phyloP scores from a whole-genome alignment of 2,329 filamentous ascomycete genomes.

The Geoglossum cookeanum region DNA sequence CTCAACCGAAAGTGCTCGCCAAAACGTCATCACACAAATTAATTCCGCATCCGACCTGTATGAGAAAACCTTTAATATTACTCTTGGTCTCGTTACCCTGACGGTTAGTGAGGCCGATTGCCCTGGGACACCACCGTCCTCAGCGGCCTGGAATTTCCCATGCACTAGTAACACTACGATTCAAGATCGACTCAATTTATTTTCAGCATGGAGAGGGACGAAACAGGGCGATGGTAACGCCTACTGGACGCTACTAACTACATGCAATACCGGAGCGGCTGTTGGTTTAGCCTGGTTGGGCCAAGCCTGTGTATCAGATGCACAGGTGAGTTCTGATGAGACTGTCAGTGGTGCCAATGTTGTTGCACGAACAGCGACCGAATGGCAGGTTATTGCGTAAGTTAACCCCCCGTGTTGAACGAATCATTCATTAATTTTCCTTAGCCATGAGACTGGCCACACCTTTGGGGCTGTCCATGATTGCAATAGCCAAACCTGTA shows the following conservation, averaged over 20 bases:
- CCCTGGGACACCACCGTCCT: slow-evolving; percentile 44
- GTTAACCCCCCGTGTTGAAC: slow-evolving; percentile 4
- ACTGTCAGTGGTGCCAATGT: slow-evolving; percentile 77
- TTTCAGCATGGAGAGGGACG: slow-evolving; percentile 72
- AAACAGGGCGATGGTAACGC: slow-evolving; percentile 56
- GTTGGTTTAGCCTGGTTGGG: slow-evolving; percentile 90
- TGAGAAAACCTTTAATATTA: slow-evolving; percentile 86
- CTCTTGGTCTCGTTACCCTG: slow-evolving; percentile 71
- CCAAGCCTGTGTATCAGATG: slow-evolving; percentile 51
- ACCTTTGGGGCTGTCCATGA: slow-evolving; percentile 95
- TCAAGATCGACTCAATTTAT: slow-evolving; percentile 61
- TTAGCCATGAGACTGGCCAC: slow-evolving; percentile 65
- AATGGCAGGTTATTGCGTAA: slow-evolving; percentile 82
- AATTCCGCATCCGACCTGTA: slow-evolving; percentile 77
- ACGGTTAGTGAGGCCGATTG: slow-evolving; percentile 60
- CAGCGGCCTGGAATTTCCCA: slow-evolving; percentile 66
- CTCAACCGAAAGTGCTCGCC: slow-evolving; percentile 39
- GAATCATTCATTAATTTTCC: background rate
- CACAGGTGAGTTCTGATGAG: slow-evolving; percentile 36
- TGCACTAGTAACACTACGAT: slow-evolving; percentile 48
- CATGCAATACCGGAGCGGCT: slow-evolving; percentile 61
- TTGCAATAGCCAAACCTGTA: slow-evolving; percentile 52
- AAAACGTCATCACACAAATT: slow-evolving; percentile 65
- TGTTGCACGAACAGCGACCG: slow-evolving; percentile 60
- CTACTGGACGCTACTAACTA: slow-evolving; percentile 80